Base-by-base conservation (phyloP, 2,329 filamentous ascomycete species). In the Ampelomyces quisqualis region DNA sequence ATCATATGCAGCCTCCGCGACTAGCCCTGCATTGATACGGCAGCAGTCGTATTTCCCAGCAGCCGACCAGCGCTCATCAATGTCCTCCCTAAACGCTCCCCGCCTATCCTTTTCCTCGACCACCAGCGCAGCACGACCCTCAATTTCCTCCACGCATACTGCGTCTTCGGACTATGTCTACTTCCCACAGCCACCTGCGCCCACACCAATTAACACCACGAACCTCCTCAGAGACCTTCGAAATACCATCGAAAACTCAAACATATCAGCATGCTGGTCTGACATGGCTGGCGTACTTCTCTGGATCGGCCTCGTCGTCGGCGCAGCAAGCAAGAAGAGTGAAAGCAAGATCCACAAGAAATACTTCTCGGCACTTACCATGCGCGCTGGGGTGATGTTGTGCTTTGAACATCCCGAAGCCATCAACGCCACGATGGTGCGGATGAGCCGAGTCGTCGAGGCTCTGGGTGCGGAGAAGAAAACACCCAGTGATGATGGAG, bases 251-350 rank as follows among this genome's bases (percentile, higher is more conserved):
- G 43, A 62, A 19, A 51, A 41, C n/a, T 65, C 64, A 2, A 50
- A 68, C 33, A 39, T 66, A 20, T 60, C 61, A 3, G 52, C 61
- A 15, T 62, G 57, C 31, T 70, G 67, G 67, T 39, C 40, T 32
- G 64, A 68, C 38, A 62, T 70, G 57, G 60, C 60, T 1, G 67
- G 67, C 28, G 62, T 69, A n/a, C 54, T 69, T 2, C 50, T 69
- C 23, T 70, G 66, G 66, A 51, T 67, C 32, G 53, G 55, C 0
- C 57, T 69, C 6, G 54, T 60, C 5, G 49, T 55, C 15, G 66
- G 62, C 7, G 66, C 67, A 5, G 64, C 66, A 10, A 63, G 53
- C 23, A 50, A 48, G 27, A 48, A 54, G 8, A 48, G 29, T 35
- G 55, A 55, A 11, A 49, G 53, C 38, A 53, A 47, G 13, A 34